Conservation (phyloP, 768 basidiomycete species). For the Lactifluus hygrophoroides region DNA sequence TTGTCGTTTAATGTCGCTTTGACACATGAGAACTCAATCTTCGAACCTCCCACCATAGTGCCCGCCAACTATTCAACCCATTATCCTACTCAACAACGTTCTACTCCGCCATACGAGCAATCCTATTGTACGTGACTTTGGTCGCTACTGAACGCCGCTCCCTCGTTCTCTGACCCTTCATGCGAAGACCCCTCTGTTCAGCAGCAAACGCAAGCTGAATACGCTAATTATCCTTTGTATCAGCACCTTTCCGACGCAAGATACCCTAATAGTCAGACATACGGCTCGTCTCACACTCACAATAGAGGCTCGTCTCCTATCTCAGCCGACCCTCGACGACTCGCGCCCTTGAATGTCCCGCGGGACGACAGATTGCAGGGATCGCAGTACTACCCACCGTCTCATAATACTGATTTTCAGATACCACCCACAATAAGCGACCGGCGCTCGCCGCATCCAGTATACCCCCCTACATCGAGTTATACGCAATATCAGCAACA, state of each 20-base stretch:
- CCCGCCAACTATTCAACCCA: slow-evolving; percentile 2
- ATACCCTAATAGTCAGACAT: not conserved
- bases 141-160: not conserved
- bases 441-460: slow-evolving; percentile 14
- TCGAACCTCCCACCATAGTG: slow-evolving; percentile 8
- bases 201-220: slow-evolving; percentile 1
- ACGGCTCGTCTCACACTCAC: not conserved
- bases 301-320: slow-evolving; percentile 3
- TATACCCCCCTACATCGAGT: not conserved
- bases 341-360: slow-evolving; percentile 11
- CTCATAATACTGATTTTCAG: slow-evolving; percentile 6
- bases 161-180: not conserved
- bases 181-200: slow-evolving; percentile 7
- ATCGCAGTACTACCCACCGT: not conserved
- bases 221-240: not conserved
- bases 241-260: slow-evolving; percentile 7
- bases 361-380: not conserved
- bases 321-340: not conserved
- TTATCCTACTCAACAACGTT: slow-evolving; percentile 11
- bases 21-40: slow-evolving; percentile 14
- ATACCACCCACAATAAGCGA: slow-evolving; percentile 1
- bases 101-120: slow-evolving; percentile 9
- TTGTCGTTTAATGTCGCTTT: slow-evolving; percentile 14
- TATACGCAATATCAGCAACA: slow-evolving; percentile 8
- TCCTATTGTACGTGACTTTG: slow-evolving; percentile 7